Evolutionary conservation across 2,329 filamentous ascomycete genomes (phyloP).

Genomic region (Alternaria sp.): DNA sequence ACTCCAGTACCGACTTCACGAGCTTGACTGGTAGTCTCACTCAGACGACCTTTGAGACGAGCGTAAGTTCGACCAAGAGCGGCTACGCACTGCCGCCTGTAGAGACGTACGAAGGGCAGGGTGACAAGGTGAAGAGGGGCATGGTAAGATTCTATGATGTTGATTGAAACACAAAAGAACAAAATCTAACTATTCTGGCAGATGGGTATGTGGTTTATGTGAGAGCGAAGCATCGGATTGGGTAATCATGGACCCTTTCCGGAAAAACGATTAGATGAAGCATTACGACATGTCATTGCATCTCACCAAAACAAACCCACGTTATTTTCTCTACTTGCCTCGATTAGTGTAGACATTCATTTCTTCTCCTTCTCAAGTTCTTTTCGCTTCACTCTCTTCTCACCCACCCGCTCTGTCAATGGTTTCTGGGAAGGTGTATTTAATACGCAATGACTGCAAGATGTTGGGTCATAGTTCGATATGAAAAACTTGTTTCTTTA

Average conservation of each 20-base stretch:
- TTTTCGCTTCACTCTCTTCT: background rate
- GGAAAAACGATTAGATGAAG: background rate
- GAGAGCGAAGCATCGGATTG: background rate
- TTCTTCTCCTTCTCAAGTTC: background rate
- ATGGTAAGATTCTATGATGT: constrained; percentile 5
- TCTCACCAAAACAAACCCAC: background rate
- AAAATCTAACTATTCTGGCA: constrained; percentile 8
- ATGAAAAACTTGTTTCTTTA: background rate
- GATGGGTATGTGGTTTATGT: constrained; percentile 24
- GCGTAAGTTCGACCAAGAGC: constrained; percentile 15
- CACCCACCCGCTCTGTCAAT: background rate
- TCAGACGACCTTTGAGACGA: constrained; percentile 19
- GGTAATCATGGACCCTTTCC: background rate
- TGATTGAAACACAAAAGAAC: background rate
- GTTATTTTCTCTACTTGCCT: constrained; percentile 10
- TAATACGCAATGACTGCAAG: background rate
- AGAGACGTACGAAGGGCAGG: background rate
- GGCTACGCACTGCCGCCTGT: constrained; percentile 6
- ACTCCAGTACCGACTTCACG: background rate
- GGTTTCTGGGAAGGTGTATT: background rate
- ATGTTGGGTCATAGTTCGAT: background rate
- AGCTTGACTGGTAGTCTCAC: background rate
- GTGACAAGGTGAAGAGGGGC: background rate
- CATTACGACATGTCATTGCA: background rate
- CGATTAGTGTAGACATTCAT: background rate